Percentiles rank a stretch among this genome's conserved stretches.
Conservation (phyloP, 306 rosid genomes). For the Amphicarpaea edgeworthii region DNA sequence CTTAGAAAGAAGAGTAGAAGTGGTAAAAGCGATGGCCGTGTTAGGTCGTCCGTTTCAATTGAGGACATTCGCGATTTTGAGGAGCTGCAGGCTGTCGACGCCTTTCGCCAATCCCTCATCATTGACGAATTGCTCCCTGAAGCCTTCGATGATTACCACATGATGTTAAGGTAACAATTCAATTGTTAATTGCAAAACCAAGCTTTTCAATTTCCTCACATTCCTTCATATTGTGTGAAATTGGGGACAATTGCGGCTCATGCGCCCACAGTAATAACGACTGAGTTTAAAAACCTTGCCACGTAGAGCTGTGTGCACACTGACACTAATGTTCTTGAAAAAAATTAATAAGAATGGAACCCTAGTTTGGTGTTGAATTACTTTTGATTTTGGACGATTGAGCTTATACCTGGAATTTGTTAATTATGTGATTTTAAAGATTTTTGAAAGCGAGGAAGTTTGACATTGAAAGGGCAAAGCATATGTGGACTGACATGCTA, state of each 20-base stretch:
- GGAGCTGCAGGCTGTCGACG: slow-evolving; percentile 87
- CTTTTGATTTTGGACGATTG: slow-evolving; percentile 8
- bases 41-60: slow-evolving; percentile 96
- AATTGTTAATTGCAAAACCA: no score
- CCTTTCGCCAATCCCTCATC: slow-evolving; percentile 80
- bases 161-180: slow-evolving; percentile 89
- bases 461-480: slow-evolving; percentile 87
- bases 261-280: background rate
- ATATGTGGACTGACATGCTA: slow-evolving; percentile 99
- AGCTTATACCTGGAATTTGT: slow-evolving; percentile 5
- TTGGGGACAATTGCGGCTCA: background rate
- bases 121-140: slow-evolving; percentile 87
- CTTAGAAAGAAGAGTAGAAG: slow-evolving; percentile 88
- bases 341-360: background rate
- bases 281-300: no score
- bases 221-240: background rate
- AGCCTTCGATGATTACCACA: slow-evolving; percentile 84
- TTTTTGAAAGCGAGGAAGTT: slow-evolving; percentile 96
- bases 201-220: no score
- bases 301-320: background rate
- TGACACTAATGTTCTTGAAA: background rate
- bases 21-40: slow-evolving; percentile 93
- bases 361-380: slow-evolving; percentile 10
- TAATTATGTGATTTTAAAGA: slow-evolving; percentile 54
- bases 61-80: slow-evolving; percentile 92